Evolutionary conservation across 345 rosid species (phyloP).

Genomic region (Lepidium africanum): DNA sequence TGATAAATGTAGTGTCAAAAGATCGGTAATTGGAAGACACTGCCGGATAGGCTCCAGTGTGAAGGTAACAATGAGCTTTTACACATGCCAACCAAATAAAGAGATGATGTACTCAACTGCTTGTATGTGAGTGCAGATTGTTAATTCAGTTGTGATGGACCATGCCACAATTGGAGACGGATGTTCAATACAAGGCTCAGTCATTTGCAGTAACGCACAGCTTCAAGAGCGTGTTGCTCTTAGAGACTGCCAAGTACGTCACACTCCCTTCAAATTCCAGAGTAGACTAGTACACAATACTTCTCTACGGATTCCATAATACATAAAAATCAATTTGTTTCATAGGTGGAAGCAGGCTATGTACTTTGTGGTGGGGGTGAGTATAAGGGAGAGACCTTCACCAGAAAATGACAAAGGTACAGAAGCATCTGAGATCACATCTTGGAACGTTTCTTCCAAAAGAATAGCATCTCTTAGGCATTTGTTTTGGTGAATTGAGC

Average conservation of each 20-base stretch:
- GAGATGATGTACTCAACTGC: background rate
- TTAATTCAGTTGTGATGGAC: conserved; percentile 86
- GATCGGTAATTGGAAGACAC: conserved; percentile 93
- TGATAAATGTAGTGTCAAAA: conserved; percentile 92
- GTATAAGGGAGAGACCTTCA: conserved; percentile 77
- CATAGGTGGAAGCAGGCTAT: conserved; percentile 78
- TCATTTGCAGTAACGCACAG: conserved; percentile 84
- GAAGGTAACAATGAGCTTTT: conserved; percentile 49
- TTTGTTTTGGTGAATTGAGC: background rate
- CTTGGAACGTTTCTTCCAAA: background rate
- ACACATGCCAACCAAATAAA: background rate
- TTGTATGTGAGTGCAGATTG: conserved; percentile 45
- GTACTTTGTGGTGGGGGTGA: conserved; percentile 64
- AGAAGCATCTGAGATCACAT: background rate
- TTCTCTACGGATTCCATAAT: background rate
- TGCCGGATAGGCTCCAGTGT: conserved; percentile 96
- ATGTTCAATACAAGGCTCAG: conserved; percentile 87
- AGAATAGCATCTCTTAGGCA: background rate
- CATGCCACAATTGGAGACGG: conserved; percentile 88
- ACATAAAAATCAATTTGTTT: background rate
- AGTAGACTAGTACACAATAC: background rate
- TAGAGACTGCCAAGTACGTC: conserved; percentile 83
- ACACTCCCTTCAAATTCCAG: background rate
- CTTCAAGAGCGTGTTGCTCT: conserved; percentile 78
- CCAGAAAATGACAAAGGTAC: conserved; percentile 48